phyloP scores from a whole-genome alignment of 306 rosid species.

The Inga laurina region DNA sequence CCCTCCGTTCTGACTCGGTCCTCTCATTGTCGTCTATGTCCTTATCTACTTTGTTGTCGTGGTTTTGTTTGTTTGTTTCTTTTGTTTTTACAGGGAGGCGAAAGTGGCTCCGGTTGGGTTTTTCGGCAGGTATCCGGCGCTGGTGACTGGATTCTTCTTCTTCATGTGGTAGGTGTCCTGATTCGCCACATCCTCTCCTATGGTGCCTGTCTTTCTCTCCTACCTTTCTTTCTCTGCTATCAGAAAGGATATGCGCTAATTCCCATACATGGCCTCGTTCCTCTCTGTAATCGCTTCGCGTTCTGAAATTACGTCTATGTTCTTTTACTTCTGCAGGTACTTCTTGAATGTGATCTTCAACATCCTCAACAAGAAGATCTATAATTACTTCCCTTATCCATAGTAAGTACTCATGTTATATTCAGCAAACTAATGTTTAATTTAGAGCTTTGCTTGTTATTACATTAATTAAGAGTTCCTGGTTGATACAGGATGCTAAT shows the following conservation, averaged over 20 bases:
- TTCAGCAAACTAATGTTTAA: not conserved
- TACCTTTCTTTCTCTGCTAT: not conserved
- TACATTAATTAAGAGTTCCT: not conserved
- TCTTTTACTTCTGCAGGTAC: slow-evolving; percentile 63
- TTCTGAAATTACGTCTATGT: slow-evolving; percentile 21
- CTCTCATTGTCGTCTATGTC: slow-evolving; percentile 34
- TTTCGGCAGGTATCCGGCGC: slow-evolving; percentile 55
- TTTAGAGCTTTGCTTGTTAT: not conserved
- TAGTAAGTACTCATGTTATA: slow-evolving; percentile 51
- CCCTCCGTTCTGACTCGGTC: slow-evolving; percentile 72
- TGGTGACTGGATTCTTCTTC: slow-evolving; percentile 88
- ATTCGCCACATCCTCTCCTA: not conserved
- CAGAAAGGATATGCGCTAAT: not conserved
- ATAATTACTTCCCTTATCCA: slow-evolving; percentile 95
- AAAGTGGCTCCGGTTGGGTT: slow-evolving; percentile 75
- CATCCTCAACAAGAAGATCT: slow-evolving; percentile 94
- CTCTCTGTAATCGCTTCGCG: slow-evolving; percentile 1
- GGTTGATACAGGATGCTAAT: not conserved
- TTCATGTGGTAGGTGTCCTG: slow-evolving; percentile 71
- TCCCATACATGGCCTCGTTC: not conserved
- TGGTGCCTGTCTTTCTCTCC: not conserved
- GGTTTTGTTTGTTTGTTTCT: not conserved
- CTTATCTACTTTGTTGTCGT: slow-evolving; percentile 36
- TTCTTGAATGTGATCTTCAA: slow-evolving; percentile 92
- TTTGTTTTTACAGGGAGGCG: slow-evolving; percentile 51